phyloP scores from a whole-genome alignment of 2,329 filamentous ascomycete species.

The Colletotrichum cordylinicola region DNA sequence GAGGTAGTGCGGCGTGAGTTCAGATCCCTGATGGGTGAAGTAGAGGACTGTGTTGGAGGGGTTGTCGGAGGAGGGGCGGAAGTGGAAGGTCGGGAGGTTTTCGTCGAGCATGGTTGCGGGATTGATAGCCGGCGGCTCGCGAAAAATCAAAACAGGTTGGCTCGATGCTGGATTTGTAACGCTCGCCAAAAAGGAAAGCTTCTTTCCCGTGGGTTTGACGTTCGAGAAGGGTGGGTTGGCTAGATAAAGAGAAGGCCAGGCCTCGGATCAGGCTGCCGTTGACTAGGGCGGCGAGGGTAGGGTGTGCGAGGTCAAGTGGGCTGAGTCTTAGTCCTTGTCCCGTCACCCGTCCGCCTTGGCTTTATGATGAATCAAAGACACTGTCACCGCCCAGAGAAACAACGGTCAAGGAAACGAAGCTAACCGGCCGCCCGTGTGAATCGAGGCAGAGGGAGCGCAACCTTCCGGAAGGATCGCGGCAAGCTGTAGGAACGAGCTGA shows the following conservation, averaged over 20 bases:
- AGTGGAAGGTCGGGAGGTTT: conserved; percentile 79
- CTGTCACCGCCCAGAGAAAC: not conserved
- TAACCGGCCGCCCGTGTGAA: not conserved
- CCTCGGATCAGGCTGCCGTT: not conserved
- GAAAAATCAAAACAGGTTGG: not conserved
- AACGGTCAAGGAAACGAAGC: not conserved
- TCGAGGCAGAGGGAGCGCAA: not conserved
- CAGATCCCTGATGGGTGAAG: conserved; percentile 76
- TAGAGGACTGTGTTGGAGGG: conserved; percentile 62
- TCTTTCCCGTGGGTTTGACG: not conserved
- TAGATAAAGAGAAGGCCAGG: not conserved
- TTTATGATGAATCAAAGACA: conserved; percentile 1
- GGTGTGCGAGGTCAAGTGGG: conserved; percentile 14
- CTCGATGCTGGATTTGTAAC: not conserved
- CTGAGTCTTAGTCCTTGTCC: conserved; percentile 3
- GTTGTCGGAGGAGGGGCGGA: conserved; percentile 57
- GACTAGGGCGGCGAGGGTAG: not conserved
- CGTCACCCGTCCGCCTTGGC: conserved; percentile 15
- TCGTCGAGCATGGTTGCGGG: conserved; percentile 79
- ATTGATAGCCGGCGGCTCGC: not conserved
- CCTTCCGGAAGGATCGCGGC: not conserved
- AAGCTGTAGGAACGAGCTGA: not conserved
- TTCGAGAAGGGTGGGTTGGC: not conserved
- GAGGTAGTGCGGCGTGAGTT: conserved; percentile 81
- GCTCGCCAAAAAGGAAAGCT: not conserved